Evolutionary conservation across 306 rosid genomes (phyloP), one percentile per base, ranked within the genome.

Genomic region (Begonia peltatifolia): DNA sequence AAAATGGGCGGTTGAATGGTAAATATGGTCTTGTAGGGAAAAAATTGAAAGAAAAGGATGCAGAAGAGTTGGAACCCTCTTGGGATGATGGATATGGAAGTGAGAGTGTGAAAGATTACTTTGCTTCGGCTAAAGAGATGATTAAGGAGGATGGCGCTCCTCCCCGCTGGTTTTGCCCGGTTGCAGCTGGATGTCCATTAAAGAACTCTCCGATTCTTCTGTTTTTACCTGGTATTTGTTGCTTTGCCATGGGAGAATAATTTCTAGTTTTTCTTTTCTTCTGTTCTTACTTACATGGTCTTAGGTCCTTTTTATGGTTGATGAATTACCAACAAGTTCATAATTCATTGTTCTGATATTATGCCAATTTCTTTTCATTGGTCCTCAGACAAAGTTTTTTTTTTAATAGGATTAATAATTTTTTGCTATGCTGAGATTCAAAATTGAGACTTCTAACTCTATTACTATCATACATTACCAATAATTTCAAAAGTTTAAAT

Each of bases 21-120:
- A 46, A 15, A 50, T 64, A 57, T 60, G 68, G 67, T 46, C 43
- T 58, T 58, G 59, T 54, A 62, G 53, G 54, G 59, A 50, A 56
- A 55, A 23, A 51, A 42, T 14, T 20, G 58, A 41, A 25, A 14
- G 55, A 55, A 43, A 53, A 44, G 16, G 68, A 15, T 65, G 46
- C 52, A 49, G 69, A 57, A 52, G 60, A 64, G 47, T 77, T 88
- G 56, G 69, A 64, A 41, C 70, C 87, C 0, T 84, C 76, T 63
- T 90, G 94, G 90, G 82, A 83, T 44, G 95, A 90, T 62, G 95
- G 94, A 15, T 78, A 85, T 67, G 97, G 97, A 5, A 67, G 70
- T 71, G 71, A 55, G 60, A 85, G 77, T 13, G 82, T 90, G 25
- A 71, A 75, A 47, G 92, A 85, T 76, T 90, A 80, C 71, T 80